phyloP scores from a whole-genome alignment of 352 stramenopile genomes.

The Phytophthora pluvialis region DNA sequence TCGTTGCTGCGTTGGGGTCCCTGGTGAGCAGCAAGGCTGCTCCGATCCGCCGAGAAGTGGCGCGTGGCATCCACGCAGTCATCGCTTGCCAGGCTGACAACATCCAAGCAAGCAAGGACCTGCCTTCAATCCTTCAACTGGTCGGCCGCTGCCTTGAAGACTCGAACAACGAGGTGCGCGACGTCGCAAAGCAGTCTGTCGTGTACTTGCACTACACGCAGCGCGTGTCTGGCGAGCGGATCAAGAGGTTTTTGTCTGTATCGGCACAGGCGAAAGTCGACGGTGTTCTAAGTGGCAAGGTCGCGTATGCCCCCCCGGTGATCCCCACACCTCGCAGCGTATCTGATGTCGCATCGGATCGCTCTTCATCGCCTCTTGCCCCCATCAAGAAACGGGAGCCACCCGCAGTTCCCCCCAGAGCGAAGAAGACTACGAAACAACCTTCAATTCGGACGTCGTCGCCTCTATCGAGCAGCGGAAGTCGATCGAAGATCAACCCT shows the following conservation, averaged over 20 bases:
- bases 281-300: constrained; percentile 41
- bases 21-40: constrained; percentile 59
- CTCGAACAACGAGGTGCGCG: constrained; percentile 79
- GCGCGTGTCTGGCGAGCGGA: constrained; percentile 43
- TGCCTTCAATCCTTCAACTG: constrained; percentile 46
- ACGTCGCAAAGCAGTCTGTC: constrained; percentile 67
- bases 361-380: constrained; percentile 2
- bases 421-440: constrained; percentile 20
- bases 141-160: constrained; percentile 75
- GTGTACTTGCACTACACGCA: constrained; percentile 54
- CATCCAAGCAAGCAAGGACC: constrained; percentile 46
- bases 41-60: constrained; percentile 68
- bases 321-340: constrained; percentile 6
- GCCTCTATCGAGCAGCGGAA: constrained; percentile 24
- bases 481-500: constrained; percentile 40
- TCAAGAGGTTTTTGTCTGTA: constrained; percentile 65
- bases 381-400: constrained; percentile 14
- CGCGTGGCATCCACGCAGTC: constrained; percentile 55
- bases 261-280: constrained; percentile 57
- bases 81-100: constrained; percentile 49
- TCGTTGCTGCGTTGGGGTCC: constrained; percentile 47
- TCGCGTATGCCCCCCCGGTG: constrained; percentile 28
- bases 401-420: background rate
- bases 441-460: constrained; percentile 21
- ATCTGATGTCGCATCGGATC: background rate